Percentiles rank a stretch among this genome's conserved stretches.
Conservation (phyloP, 1,284 basidiomycete species). For the Rhodotorula sp. region DNA sequence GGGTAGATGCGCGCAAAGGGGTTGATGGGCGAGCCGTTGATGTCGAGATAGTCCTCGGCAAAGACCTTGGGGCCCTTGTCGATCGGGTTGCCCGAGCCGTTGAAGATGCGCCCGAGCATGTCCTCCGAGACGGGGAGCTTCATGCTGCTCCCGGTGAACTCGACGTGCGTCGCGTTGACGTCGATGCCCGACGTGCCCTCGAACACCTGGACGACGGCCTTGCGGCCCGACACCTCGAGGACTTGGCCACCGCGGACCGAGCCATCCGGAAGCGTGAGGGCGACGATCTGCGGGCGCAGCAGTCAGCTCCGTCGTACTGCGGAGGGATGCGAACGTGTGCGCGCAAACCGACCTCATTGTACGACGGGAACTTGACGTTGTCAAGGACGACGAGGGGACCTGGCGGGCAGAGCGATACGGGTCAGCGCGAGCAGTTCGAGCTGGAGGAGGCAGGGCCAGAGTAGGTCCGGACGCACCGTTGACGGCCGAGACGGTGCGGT, state of each 20-base stretch:
- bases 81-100: slow-evolving; percentile 96
- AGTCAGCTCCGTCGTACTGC: no score
- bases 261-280: slow-evolving; percentile 93
- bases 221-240: slow-evolving; percentile 96
- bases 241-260: slow-evolving; percentile 95
- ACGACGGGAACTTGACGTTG: slow-evolving; percentile 99
- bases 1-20: slow-evolving; percentile 99
- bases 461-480: slow-evolving; percentile 45
- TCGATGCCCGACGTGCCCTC: slow-evolving; percentile 98
- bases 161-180: slow-evolving; percentile 94
- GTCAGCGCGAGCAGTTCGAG: slow-evolving; percentile 10
- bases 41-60: slow-evolving; percentile 98
- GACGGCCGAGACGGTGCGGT: slow-evolving; percentile 56
- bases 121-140: slow-evolving; percentile 99
- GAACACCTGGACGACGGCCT: slow-evolving; percentile 99
- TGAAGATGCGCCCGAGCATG: slow-evolving; percentile 99
- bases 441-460: no score
- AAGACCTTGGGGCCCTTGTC: slow-evolving; percentile 99
- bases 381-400: slow-evolving; percentile 82
- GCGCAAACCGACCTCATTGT: slow-evolving; percentile 96
- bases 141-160: slow-evolving; percentile 98
- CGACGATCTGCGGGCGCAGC: slow-evolving; percentile 57
- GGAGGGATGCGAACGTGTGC: no score
- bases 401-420: not conserved
- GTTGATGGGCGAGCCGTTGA: slow-evolving; percentile 99